These are phyloP conservation scores for Lipomyces kockii DNA, from an alignment of 805 yeast genomes.

Conservation along the genomic window DNA sequence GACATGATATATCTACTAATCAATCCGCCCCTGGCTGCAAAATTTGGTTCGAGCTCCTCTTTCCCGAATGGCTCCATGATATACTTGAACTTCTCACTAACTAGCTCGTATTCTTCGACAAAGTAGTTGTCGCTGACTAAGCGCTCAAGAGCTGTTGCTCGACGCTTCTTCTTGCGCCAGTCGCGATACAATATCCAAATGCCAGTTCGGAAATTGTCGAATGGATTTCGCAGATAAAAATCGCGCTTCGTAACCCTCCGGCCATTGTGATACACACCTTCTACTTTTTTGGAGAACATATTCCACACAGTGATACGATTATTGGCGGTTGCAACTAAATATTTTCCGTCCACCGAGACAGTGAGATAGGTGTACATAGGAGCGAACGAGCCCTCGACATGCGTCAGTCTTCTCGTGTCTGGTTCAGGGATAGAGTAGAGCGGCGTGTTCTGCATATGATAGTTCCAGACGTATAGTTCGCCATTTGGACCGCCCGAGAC, in stretches of 20 bases:
- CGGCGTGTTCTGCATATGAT: conserved; percentile 11
- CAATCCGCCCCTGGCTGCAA: not conserved
- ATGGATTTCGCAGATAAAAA: conserved; percentile 12
- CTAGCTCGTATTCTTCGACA: conserved; percentile 22
- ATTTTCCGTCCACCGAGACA: conserved; percentile 24
- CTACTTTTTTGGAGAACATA: conserved; percentile 18
- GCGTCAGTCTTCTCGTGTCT: not conserved
- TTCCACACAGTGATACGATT: conserved; percentile 25
- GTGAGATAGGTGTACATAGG: conserved; percentile 17
- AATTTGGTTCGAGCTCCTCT: not conserved
- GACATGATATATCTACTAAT: not conserved
- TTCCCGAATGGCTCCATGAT: conserved; percentile 15
- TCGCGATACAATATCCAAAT: conserved; percentile 26
- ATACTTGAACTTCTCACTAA: conserved; percentile 17
- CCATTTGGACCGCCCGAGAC: conserved; percentile 27
- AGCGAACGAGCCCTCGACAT: not conserved
- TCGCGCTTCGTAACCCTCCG: conserved; percentile 19
- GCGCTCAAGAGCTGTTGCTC: not conserved
- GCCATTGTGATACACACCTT: conserved; percentile 26
- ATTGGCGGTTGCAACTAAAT: conserved; percentile 16
- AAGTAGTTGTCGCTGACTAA: not conserved
- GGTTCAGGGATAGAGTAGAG: conserved; percentile 18
- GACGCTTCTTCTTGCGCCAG: conserved; percentile 9
- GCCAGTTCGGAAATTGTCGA: conserved; percentile 16
- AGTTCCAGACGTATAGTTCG: conserved; percentile 22